Base-by-base conservation (phyloP, 768 basidiomycete species). In the Rhodotorula paludigena region DNA sequence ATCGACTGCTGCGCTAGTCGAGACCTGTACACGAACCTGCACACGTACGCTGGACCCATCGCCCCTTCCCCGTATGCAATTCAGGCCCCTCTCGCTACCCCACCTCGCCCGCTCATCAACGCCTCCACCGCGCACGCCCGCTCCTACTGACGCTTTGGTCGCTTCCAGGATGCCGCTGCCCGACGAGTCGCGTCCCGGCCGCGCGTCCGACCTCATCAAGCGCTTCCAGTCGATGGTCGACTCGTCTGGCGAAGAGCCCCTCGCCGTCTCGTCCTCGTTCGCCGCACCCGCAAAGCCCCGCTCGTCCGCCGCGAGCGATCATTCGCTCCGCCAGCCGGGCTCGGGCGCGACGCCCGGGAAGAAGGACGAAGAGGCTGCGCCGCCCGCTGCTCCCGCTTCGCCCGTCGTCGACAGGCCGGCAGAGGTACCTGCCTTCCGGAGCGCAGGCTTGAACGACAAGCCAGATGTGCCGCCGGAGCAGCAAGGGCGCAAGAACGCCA, bases 151-250 rank as follows among this genome's bases (percentile, higher is more conserved):
- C 36, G 5, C 38, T 15, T 35, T n/a, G 14, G 39, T 38, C 21
- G 38, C 9, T n/a, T 25, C 20, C 0, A 0, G 48, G 35, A 32
- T 65, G 61, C 64, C 64, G 8, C 16, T 66, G 2, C 60, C 64
- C 36, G 69, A 71, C 58, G 53, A 66, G 25, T n/a, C 23, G 3
- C 23, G 39, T 23, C 49, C 60, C 0, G 53, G 47, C 35, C 59
- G 49, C 14, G 63, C 69, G 8, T 57, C 54, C 15, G 63, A 64
- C 20, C 58, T 71, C 23, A 65, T 65, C 64, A 52, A 49, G 28
- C 61, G 63, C 2, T 71, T 66, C 65, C 69, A 71, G 44, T 25
- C 35, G 8, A 35, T 47, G 8, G 47, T 71, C 48, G 68, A 69
- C 45, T 11, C 28, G 8, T 11, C 41, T 6, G 4, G 15, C 3